Evolutionary conservation across 106 monocot species (phyloP).

Genomic region (Ottelia alismoides): DNA sequence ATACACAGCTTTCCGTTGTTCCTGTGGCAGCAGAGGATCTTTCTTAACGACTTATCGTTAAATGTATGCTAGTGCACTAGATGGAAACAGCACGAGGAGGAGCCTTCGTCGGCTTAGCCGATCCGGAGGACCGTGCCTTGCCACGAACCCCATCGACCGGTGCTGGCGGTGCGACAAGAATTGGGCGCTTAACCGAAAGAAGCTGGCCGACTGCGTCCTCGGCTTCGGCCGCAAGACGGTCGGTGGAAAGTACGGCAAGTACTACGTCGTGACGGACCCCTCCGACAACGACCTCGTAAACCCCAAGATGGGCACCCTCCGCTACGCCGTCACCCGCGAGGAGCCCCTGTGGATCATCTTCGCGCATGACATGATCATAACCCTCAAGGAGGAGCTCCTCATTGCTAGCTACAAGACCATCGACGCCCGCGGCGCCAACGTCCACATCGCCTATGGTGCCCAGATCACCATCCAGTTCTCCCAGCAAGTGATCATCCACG

Average conservation of each 20-base stretch:
- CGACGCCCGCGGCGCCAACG: slow-evolving; percentile 53
- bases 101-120: neutral
- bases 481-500: slow-evolving; percentile 52
- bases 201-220: slow-evolving; percentile 37
- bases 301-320: slow-evolving; percentile 32
- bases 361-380: slow-evolving; percentile 43
- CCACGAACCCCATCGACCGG: slow-evolving; percentile 63
- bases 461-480: slow-evolving; percentile 51
- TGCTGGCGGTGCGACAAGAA: slow-evolving; percentile 51
- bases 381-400: slow-evolving; percentile 51
- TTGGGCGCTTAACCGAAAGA: slow-evolving; percentile 36
- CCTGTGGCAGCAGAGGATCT: no score
- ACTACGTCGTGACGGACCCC: slow-evolving; percentile 13
- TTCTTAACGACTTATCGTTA: no score
- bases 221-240: slow-evolving; percentile 23
- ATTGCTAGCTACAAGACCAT: slow-evolving; percentile 58
- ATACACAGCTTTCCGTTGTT: no score
- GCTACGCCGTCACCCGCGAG: slow-evolving; percentile 34
- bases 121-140: slow-evolving; percentile 13
- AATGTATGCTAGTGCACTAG: no score
- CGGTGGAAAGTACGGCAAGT: slow-evolving; percentile 17
- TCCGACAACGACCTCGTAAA: slow-evolving; percentile 25
- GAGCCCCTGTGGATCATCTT: slow-evolving; percentile 61
- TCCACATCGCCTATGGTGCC: slow-evolving; percentile 50
- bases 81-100: slow-evolving; percentile 24